Base-by-base conservation (phyloP, 2,329 filamentous ascomycete species). In the Penicillium occitanis region DNA sequence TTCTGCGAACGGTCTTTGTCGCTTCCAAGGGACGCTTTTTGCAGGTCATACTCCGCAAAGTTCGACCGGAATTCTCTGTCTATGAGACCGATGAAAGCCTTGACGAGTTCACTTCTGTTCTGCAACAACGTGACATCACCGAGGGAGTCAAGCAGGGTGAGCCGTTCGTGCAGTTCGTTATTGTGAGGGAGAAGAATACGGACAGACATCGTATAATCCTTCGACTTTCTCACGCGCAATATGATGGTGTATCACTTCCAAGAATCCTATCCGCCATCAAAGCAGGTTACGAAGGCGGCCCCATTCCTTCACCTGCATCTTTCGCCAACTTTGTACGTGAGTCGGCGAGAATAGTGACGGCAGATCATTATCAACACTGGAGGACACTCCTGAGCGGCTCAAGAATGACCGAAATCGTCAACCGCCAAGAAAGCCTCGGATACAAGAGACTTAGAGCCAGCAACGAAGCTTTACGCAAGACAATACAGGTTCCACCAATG, bases 201-300 rank as follows among this genome's bases (percentile, higher is more conserved):
- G 72, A 80, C 11, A 74, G 78, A 5, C 81, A 82, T 55, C 83
- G 90, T 14, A 78, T 85, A 40, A 71, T 78, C 66, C 83, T 89
- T 73, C 85, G 88, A 65, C 84, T 91, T 64, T 90, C 88, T 0
- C 88, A 91, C 73, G 86, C 88, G 0, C 88, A 90, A 70, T 90
- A 90, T 72, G 88, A 91, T 69, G 88, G 88, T 68, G 87, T 90
- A 25, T 90, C 86, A 69, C 81, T 90, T 8, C 85, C 87, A 0
- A 78, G 83, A n/a, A 82, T 90, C 22, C 83, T 90, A 66, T 81
- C 81, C 19, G 86, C 89, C 71, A 83, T 90, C 48, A 85, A 84
- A 2, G 80, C 82, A 0, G 78, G 88, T 5, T 88, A 85, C 60
- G 72, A 80, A 50, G 80, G 78, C 5, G 75, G 73, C 22, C 73